Conservation (phyloP, 306 rosid species). For the Cicer arietinum region DNA sequence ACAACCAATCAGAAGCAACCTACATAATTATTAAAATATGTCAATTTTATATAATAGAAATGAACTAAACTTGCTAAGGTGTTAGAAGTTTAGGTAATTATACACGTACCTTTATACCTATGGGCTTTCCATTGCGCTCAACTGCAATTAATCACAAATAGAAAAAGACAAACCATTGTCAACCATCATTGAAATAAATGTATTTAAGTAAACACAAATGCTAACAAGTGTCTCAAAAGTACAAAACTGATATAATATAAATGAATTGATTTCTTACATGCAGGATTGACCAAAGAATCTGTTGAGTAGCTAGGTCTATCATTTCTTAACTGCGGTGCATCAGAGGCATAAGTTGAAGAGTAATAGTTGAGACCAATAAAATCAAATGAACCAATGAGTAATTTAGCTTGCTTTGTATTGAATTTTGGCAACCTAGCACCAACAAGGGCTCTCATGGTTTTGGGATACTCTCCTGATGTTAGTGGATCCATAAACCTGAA, state of each 20-base stretch:
- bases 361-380: conserved; percentile 74
- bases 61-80: background rate
- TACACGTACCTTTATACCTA: conserved; percentile 36
- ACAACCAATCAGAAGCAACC: conserved; percentile 61
- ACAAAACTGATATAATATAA: background rate
- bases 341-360: conserved; percentile 50
- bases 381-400: conserved; percentile 61
- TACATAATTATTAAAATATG: background rate
- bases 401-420: conserved; percentile 40
- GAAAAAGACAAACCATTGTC: background rate
- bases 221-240: too few species aligned
- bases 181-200: background rate
- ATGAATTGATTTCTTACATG: conserved; percentile 37
- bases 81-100: background rate
- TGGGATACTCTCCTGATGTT: conserved; percentile 65
- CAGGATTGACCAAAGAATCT: conserved; percentile 46
- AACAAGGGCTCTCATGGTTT: conserved; percentile 53
- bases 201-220: background rate
- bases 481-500: conserved; percentile 67
- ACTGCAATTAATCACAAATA: conserved; percentile 34
- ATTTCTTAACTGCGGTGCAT: conserved; percentile 34
- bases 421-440: conserved; percentile 61
- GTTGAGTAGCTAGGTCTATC: conserved; percentile 38
- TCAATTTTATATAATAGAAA: background rate
- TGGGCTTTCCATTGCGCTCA: conserved; percentile 46